A percentile compares a stretch with the other conserved stretches of the same genome.
Conservation (phyloP, 768 basidiomycete species). For the Pulveroboletus sp. region DNA sequence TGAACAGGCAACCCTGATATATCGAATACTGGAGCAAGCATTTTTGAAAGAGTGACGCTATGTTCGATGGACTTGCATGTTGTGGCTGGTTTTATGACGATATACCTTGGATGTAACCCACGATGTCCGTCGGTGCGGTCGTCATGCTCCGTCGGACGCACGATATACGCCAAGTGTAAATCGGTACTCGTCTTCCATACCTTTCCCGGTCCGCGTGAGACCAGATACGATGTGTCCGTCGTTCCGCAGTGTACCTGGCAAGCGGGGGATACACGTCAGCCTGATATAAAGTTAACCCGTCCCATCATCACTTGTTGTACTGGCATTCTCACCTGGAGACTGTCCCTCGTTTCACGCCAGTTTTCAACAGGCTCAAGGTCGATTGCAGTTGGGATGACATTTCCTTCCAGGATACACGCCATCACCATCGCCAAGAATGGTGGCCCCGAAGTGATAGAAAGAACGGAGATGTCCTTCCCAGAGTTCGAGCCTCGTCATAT, state of each 20-base stretch:
- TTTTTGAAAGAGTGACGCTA: constrained; percentile 14
- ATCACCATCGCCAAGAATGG: constrained; percentile 71
- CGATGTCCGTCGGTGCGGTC: no score
- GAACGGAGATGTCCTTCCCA: constrained; percentile 64
- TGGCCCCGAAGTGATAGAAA: constrained; percentile 71
- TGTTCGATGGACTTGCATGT: no score
- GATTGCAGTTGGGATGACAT: constrained; percentile 37
- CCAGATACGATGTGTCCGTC: no score
- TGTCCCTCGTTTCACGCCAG: constrained; percentile 21
- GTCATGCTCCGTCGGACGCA: no score
- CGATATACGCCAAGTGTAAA: no score
- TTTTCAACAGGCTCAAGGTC: constrained; percentile 21
- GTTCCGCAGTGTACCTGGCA: no score
- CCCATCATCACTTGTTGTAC: not conserved
- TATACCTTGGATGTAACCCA: no score
- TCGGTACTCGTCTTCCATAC: no score
- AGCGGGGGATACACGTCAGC: not conserved
- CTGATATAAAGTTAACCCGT: not conserved
- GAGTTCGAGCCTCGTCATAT: constrained; percentile 56
- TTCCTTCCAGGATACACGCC: constrained; percentile 62
- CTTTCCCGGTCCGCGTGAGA: no score
- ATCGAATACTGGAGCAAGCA: constrained; percentile 46
- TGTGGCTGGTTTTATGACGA: no score
- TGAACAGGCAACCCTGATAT: constrained; percentile 63
- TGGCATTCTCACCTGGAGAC: constrained; percentile 12